phyloP scores from a whole-genome alignment of 2,329 filamentous ascomycete genomes.

The Phaeosphaeria sp. region DNA sequence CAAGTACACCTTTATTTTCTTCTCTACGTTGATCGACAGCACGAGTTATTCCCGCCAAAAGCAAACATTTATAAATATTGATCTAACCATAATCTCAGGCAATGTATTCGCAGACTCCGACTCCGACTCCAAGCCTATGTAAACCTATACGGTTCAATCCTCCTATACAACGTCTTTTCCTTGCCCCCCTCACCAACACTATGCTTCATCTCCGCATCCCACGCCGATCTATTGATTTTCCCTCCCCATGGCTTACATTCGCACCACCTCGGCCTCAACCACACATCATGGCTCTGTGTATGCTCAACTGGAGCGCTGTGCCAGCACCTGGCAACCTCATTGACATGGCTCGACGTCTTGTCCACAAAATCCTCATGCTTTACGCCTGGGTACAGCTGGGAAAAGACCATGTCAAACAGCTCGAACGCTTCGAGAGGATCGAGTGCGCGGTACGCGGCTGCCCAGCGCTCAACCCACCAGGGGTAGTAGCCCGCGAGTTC shows the following conservation, averaged over 20 bases:
- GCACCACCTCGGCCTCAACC: conserved; percentile 8
- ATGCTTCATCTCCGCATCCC: neutral
- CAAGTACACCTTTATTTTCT: too few relatives aligned
- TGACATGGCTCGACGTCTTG: neutral
- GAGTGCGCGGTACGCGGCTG: too few relatives aligned
- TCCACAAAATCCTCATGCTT: neutral
- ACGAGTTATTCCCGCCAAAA: too few relatives aligned
- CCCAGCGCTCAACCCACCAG: conserved; percentile 12
- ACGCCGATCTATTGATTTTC: neutral
- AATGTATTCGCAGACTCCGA: too few relatives aligned
- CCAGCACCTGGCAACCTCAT: neutral
- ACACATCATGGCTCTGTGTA: neutral
- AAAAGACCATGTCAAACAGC: conserved; percentile 3
- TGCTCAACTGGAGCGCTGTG: neutral
- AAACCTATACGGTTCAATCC: too few relatives aligned
- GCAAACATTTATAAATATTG: too few relatives aligned
- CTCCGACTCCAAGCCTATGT: too few relatives aligned
- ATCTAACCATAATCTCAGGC: too few relatives aligned
- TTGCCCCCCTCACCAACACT: neutral
- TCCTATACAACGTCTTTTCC: too few relatives aligned
- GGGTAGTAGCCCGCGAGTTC: conserved; percentile 15
- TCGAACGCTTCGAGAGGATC: neutral
- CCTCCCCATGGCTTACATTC: conserved; percentile 11
- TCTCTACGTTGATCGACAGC: too few relatives aligned
- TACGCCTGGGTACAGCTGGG: neutral